A percentile compares a stretch with the other conserved stretches of the same genome.
phyloP scores from a whole-genome alignment of 1,284 basidiomycete genomes.

The Cryptococcus sp. region DNA sequence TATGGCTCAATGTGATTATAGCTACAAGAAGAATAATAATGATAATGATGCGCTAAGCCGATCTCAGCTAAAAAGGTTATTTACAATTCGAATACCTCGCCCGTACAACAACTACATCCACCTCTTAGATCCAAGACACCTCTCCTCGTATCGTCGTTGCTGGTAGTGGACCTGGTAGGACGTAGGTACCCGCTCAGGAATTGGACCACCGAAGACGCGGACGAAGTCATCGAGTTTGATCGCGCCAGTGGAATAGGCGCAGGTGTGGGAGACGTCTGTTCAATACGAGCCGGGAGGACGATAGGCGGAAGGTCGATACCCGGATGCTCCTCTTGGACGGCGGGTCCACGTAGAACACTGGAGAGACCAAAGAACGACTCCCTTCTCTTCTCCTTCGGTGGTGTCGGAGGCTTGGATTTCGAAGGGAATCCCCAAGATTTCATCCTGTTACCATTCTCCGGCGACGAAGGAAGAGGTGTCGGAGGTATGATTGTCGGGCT shows the following conservation, averaged over 20 bases:
- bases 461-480: background rate
- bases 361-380: slow-evolving; percentile 45
- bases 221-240: background rate
- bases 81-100: background rate
- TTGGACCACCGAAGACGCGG: background rate
- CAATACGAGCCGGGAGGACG: background rate
- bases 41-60: too few species aligned
- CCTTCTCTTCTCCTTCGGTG: slow-evolving; percentile 20
- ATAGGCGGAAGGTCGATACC: slow-evolving; percentile 23
- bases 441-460: background rate
- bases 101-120: background rate
- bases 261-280: background rate
- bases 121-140: background rate
- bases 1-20: too few species aligned
- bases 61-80: too few species aligned
- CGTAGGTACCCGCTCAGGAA: background rate
- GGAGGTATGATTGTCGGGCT: background rate
- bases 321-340: too few species aligned
- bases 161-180: background rate
- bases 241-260: background rate
- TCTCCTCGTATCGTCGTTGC: too few species aligned
- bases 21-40: too few species aligned
- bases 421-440: background rate
- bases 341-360: background rate
- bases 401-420: slow-evolving; percentile 1